phyloP scores from a whole-genome alignment of 371 early-diverging fungal genomes.

The Mucor mucedo region DNA sequence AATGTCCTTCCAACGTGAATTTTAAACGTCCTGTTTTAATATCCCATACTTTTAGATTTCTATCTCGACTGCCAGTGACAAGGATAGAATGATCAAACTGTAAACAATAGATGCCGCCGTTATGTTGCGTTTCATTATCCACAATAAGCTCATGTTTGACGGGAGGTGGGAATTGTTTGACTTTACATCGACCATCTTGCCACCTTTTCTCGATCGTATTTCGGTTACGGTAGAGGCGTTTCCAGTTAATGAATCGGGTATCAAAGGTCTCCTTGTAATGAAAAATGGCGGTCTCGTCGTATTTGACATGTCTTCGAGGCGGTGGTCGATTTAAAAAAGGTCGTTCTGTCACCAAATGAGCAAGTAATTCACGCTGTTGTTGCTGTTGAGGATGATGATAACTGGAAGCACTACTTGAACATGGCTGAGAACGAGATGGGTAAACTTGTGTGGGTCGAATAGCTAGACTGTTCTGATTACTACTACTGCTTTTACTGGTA shows the following conservation, averaged over 20 bases:
- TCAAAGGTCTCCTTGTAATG: constrained; percentile 46
- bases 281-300: constrained; percentile 39
- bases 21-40: constrained; percentile 61
- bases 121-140: constrained; percentile 51
- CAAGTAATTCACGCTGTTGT: constrained; percentile 2
- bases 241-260: constrained; percentile 69
- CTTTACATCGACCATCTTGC: constrained; percentile 63
- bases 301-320: constrained; percentile 30
- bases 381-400: too few species aligned
- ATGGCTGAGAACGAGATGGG: constrained; percentile 27
- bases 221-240: constrained; percentile 65
- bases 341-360: constrained; percentile 22
- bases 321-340: constrained; percentile 37
- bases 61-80: constrained; percentile 86
- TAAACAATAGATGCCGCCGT: constrained; percentile 91
- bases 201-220: constrained; percentile 68
- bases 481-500: constrained; percentile 8
- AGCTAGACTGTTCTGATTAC: neutral
- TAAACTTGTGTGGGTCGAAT: constrained; percentile 18
- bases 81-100: constrained; percentile 77
- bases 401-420: neutral
- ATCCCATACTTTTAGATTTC: constrained; percentile 85
- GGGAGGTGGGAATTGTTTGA: constrained; percentile 55
- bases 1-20: constrained; percentile 74
- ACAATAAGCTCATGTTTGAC: neutral